phyloP scores from a whole-genome alignment of 2,329 filamentous ascomycete species.

The Aspergillus sp. region DNA sequence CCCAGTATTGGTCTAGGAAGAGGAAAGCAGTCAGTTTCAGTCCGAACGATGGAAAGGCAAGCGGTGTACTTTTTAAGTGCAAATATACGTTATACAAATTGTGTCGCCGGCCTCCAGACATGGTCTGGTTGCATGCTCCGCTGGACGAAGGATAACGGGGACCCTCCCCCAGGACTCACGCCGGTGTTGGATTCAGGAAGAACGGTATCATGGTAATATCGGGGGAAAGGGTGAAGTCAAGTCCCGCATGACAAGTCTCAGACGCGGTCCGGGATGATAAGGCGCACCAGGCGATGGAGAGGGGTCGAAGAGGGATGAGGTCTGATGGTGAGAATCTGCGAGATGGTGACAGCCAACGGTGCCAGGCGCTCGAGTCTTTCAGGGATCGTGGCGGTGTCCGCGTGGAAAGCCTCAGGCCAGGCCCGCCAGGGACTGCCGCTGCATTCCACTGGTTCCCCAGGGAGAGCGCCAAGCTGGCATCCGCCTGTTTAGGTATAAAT shows the following conservation, averaged over 20 bases:
- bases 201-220: constrained; percentile 4
- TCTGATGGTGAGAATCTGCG: neutral
- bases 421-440: neutral
- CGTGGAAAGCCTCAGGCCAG: constrained; percentile 1
- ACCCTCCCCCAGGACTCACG: constrained; percentile 6
- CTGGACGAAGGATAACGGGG: constrained; percentile 4
- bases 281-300: constrained; percentile 6
- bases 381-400: constrained; percentile 2
- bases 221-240: neutral
- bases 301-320: neutral
- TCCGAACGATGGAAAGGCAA: neutral
- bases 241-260: neutral
- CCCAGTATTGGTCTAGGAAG: constrained; percentile 12
- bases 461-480: neutral
- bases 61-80: constrained; percentile 10
- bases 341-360: neutral
- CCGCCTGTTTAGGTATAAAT: neutral
- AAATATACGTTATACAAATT: constrained; percentile 17
- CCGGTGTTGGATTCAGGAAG: neutral
- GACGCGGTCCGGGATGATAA: neutral
- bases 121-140: constrained; percentile 20
- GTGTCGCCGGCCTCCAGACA: constrained; percentile 16
- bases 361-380: constrained; percentile 2
- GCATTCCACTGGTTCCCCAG: neutral
- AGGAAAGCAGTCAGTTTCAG: neutral